These are phyloP conservation scores for Wallemia mellicola DNA, from an alignment of 1,284 basidiomycete genomes.

Conservation along the genomic window DNA sequence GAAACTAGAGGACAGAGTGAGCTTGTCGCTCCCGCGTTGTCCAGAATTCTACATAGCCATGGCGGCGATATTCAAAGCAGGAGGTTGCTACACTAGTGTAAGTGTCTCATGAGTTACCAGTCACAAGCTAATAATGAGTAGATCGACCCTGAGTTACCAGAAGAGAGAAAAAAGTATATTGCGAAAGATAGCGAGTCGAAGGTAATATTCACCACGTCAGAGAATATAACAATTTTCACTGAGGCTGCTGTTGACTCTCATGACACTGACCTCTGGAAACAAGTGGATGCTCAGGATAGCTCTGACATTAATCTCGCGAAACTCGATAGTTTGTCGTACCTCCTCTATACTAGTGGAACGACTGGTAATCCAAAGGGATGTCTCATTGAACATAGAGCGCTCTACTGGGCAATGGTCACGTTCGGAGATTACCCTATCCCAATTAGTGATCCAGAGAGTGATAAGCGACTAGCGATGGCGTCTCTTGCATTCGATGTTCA, in stretches of 20 bases:
- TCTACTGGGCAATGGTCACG: slow-evolving; percentile 20
- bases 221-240: slow-evolving; percentile 4
- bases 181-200: slow-evolving; percentile 20
- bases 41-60: slow-evolving; percentile 20
- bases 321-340: slow-evolving; percentile 19
- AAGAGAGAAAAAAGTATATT: slow-evolving; percentile 23
- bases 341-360: slow-evolving; percentile 25
- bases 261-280: slow-evolving; percentile 11
- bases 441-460: slow-evolving; percentile 16
- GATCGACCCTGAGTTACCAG: slow-evolving; percentile 26
- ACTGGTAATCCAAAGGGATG: slow-evolving; percentile 29
- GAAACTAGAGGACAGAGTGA: slow-evolving; percentile 20
- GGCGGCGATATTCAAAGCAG: slow-evolving; percentile 23
- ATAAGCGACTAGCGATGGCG: slow-evolving; percentile 18
- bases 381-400: slow-evolving; percentile 21
- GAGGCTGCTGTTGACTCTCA: slow-evolving; percentile 1
- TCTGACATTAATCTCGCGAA: slow-evolving; percentile 13
- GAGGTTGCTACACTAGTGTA: slow-evolving; percentile 23
- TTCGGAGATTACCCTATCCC: slow-evolving; percentile 14
- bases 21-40: slow-evolving; percentile 23
- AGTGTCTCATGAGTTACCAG: neutral
- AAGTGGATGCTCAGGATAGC: slow-evolving; percentile 15
- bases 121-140: slow-evolving; percentile 7
- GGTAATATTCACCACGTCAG: slow-evolving; percentile 19
- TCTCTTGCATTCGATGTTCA: slow-evolving; percentile 25